These are phyloP conservation scores for Rhynchospora tenuis DNA, from an alignment of 176 grass and related monocot genomes.

Conservation along the genomic window DNA sequence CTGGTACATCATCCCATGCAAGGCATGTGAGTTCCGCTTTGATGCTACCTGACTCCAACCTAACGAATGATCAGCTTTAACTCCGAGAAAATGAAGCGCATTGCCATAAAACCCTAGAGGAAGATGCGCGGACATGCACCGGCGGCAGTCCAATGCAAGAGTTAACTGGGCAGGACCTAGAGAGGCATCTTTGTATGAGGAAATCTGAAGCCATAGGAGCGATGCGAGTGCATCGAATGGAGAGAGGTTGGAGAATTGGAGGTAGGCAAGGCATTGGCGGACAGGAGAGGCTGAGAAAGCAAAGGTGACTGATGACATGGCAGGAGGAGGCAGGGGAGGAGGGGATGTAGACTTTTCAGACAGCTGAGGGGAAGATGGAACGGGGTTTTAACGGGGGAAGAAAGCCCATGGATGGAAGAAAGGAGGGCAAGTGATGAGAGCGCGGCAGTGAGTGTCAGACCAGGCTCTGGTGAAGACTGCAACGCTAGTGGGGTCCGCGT, in stretches of 20 bases:
- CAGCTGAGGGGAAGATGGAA: conserved; percentile 31
- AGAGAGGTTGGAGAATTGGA: conserved; percentile 26
- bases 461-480: conserved; percentile 54
- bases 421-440: conserved; percentile 34
- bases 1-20: conserved; percentile 54
- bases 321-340: background rate
- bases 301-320: conserved; percentile 70
- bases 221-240: conserved; percentile 59
- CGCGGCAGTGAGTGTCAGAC: conserved; percentile 59
- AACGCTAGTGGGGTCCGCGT: conserved; percentile 67
- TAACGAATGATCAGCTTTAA: conserved; percentile 38
- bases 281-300: conserved; percentile 45
- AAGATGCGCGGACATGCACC: conserved; percentile 64
- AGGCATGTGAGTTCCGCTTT: conserved; percentile 59
- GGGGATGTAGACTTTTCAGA: conserved; percentile 28
- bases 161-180: conserved; percentile 38
- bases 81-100: conserved; percentile 44
- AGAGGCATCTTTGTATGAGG: background rate
- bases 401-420: conserved; percentile 65
- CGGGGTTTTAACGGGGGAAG: conserved; percentile 1
- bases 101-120: conserved; percentile 69
- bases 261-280: conserved; percentile 31
- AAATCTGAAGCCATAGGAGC: conserved; percentile 65
- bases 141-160: conserved; percentile 61
- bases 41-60: conserved; percentile 37